Evolutionary conservation across 2,329 filamentous ascomycete species (phyloP).

Genomic region (Bertia moriformis): DNA sequence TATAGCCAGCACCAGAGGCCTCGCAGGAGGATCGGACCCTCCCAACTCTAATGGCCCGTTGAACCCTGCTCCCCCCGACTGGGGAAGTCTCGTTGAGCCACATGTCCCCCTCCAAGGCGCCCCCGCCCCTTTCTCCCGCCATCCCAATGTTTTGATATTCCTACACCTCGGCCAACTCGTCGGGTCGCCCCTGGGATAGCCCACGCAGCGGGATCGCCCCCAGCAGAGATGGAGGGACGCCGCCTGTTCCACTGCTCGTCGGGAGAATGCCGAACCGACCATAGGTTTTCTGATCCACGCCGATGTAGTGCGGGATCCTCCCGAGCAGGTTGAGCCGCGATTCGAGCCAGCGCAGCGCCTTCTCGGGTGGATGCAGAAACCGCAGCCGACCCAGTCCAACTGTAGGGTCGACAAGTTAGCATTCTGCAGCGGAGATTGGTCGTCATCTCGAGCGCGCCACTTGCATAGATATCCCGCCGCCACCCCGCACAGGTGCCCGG

Average conservation of each 20-base stretch:
- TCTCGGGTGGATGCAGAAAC: conserved; percentile 78
- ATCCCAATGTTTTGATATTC: too few relatives aligned
- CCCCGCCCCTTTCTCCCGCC: too few relatives aligned
- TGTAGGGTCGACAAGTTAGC: conserved; percentile 17
- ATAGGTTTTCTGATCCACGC: conserved; percentile 92
- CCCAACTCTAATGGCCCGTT: too few relatives aligned
- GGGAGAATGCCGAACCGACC: conserved; percentile 83
- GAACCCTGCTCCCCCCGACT: too few relatives aligned
- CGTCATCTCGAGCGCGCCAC: conserved; percentile 14
- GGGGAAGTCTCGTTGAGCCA: too few relatives aligned
- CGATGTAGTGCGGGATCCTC: conserved; percentile 79
- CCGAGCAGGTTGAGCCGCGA: conserved; percentile 73
- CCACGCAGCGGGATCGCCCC: conserved; percentile 29
- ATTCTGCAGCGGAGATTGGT: not conserved
- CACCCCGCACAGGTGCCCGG: conserved; percentile 79
- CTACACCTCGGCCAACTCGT: not conserved
- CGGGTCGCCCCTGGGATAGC: conserved; percentile 45
- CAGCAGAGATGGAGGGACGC: conserved; percentile 16
- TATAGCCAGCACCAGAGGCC: too few relatives aligned
- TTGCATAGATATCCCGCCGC: conserved; percentile 72
- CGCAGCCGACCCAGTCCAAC: conserved; percentile 79
- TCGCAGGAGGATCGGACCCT: too few relatives aligned
- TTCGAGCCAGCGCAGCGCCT: conserved; percentile 76
- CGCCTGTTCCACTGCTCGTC: too few relatives aligned
- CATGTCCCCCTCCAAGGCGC: too few relatives aligned